Conservation (phyloP, 257 asterid genomes). For the Ballota nigra region DNA sequence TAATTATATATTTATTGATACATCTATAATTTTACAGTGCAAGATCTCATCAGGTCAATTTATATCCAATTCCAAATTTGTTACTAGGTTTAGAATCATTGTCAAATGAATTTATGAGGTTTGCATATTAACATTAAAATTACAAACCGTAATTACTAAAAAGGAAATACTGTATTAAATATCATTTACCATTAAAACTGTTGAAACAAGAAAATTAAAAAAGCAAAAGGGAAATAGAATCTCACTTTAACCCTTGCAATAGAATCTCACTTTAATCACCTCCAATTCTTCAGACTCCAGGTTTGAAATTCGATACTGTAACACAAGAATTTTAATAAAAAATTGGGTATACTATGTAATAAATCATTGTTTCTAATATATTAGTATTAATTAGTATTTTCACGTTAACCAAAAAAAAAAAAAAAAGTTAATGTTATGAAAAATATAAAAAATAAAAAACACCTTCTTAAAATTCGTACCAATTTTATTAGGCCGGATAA, state of each 20-base stretch:
- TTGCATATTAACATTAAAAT: background rate
- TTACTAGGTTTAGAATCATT: background rate
- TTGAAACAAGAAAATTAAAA: background rate
- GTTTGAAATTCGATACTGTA: background rate
- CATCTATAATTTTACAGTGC: background rate
- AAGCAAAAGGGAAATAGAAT: constrained; percentile 18
- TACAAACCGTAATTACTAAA: background rate
- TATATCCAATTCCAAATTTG: background rate
- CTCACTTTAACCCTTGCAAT: constrained; percentile 6
- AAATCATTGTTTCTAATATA: too few species aligned
- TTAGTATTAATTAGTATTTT: too few species aligned
- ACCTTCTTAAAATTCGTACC: too few species aligned
- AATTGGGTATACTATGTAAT: too few species aligned
- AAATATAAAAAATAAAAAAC: too few species aligned
- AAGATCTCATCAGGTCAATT: background rate
- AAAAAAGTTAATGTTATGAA: too few species aligned
- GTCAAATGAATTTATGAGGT: background rate
- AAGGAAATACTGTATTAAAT: background rate
- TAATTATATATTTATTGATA: background rate
- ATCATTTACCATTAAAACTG: background rate
- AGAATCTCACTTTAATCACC: constrained; percentile 14
- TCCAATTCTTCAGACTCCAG: background rate
- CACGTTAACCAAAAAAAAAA: too few species aligned
- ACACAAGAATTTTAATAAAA: too few species aligned
- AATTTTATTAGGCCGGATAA: too few species aligned